phyloP scores from a whole-genome alignment of 2,329 filamentous ascomycete genomes.

The Pyrenophora seminiperda region DNA sequence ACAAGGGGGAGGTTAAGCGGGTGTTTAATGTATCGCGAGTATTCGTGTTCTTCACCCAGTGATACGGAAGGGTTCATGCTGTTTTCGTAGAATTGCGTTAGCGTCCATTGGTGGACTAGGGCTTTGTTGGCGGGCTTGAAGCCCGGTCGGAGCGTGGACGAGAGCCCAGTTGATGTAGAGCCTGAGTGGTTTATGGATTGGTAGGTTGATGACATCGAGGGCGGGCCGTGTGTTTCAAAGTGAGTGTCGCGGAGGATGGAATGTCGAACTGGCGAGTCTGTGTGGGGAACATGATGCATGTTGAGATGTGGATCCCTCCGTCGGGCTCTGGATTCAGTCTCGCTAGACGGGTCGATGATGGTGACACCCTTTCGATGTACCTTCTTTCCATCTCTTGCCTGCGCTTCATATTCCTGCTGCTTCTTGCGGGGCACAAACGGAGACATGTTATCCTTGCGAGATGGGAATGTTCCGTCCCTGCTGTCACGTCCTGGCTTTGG shows the following conservation, averaged over 20 bases:
- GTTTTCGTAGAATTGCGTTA: slow-evolving; percentile 82
- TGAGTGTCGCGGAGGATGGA: slow-evolving; percentile 52
- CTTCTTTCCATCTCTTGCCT: slow-evolving; percentile 67
- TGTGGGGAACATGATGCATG: slow-evolving; percentile 23
- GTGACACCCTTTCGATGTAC: slow-evolving; percentile 69
- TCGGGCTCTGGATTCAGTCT: slow-evolving; percentile 34
- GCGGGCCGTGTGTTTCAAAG: slow-evolving; percentile 40
- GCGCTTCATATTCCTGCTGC: slow-evolving; percentile 51
- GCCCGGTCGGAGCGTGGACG: slow-evolving; percentile 30
- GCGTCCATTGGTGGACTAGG: slow-evolving; percentile 83
- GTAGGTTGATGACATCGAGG: slow-evolving; percentile 26
- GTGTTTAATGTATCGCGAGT: slow-evolving; percentile 84
- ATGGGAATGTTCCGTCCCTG: slow-evolving; percentile 72
- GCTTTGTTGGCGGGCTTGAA: slow-evolving; percentile 72
- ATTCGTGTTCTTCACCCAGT: slow-evolving; percentile 78
- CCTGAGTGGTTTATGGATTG: slow-evolving; percentile 36
- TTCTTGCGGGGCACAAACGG: slow-evolving; percentile 77
- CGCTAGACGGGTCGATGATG: slow-evolving; percentile 65
- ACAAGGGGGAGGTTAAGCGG: slow-evolving; percentile 87
- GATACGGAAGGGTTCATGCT: slow-evolving; percentile 85
- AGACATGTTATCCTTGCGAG: slow-evolving; percentile 80
- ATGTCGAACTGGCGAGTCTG: slow-evolving; percentile 46
- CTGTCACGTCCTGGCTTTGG: slow-evolving; percentile 82
- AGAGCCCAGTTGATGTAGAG: slow-evolving; percentile 35
- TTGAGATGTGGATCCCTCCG: slow-evolving; percentile 30